These are phyloP conservation scores for Penicillium lagena DNA, from an alignment of 495 filamentous ascomycete genomes.

Conservation along the genomic window DNA sequence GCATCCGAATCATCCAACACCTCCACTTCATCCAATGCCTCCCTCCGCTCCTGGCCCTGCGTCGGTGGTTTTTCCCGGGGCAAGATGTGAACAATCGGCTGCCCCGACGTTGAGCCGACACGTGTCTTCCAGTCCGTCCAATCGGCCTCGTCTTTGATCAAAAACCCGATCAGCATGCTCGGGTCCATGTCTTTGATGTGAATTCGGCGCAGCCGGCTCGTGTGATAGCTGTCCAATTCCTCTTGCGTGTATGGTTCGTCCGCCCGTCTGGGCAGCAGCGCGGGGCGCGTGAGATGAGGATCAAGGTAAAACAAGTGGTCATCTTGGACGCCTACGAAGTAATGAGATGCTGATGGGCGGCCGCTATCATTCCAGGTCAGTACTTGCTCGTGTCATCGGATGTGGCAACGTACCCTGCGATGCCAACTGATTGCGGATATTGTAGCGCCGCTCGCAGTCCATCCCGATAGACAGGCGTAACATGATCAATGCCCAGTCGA, in stretches of 20 bases:
- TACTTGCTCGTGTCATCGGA: no score
- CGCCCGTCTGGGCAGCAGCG: slow-evolving; percentile 50
- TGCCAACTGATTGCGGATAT: slow-evolving; percentile 85
- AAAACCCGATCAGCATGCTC: slow-evolving; percentile 96
- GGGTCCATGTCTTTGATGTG: slow-evolving; percentile 93
- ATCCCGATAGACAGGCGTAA: slow-evolving; percentile 90
- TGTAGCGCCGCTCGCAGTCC: slow-evolving; percentile 74
- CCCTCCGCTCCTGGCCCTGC: slow-evolving; percentile 50
- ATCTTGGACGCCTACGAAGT: slow-evolving; percentile 93
- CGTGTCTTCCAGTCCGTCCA: slow-evolving; percentile 75
- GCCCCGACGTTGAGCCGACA: slow-evolving; percentile 64
- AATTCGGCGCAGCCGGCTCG: slow-evolving; percentile 71
- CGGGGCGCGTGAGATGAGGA: slow-evolving; percentile 73
- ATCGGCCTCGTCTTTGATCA: slow-evolving; percentile 75
- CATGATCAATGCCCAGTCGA: slow-evolving; percentile 84
- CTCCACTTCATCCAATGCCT: slow-evolving; percentile 86
- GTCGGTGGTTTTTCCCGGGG: slow-evolving; percentile 55
- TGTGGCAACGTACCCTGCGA: slow-evolving; percentile 69
- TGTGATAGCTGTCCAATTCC: slow-evolving; percentile 82
- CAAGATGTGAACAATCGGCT: slow-evolving; percentile 73
- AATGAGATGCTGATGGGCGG: slow-evolving; percentile 90
- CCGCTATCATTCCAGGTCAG: slow-evolving; percentile 46
- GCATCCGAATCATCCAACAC: slow-evolving; percentile 68
- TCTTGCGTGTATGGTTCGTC: slow-evolving; percentile 53
- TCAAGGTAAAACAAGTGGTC: slow-evolving; percentile 91